phyloP scores from a whole-genome alignment of 2,329 filamentous ascomycete species.

The Graphilbum ipis-grandicollis region DNA sequence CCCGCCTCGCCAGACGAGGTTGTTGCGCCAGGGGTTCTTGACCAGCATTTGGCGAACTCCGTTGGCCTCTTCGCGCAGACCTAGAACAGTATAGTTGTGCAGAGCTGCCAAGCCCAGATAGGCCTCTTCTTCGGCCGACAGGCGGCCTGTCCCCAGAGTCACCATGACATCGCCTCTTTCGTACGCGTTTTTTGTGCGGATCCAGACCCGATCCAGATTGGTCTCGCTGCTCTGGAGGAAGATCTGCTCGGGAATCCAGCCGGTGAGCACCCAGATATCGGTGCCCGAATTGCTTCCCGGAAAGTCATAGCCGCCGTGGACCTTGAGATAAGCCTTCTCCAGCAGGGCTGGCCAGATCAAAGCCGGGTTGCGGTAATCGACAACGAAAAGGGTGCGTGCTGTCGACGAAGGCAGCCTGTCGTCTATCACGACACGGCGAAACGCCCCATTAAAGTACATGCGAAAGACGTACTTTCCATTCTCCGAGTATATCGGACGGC shows the following conservation, averaged over 20 bases:
- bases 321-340: slow-evolving; percentile 92
- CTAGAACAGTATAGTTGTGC: slow-evolving; percentile 85
- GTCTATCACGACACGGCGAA: slow-evolving; percentile 73
- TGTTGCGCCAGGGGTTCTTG: slow-evolving; percentile 93
- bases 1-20: slow-evolving; percentile 48
- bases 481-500: slow-evolving; percentile 44
- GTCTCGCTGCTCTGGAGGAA: slow-evolving; percentile 70
- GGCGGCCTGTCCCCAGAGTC: slow-evolving; percentile 75
- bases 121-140: slow-evolving; percentile 60
- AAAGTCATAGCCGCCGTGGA: slow-evolving; percentile 92
- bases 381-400: slow-evolving; percentile 63
- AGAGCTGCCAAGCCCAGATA: slow-evolving; percentile 70
- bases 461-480: slow-evolving; percentile 83
- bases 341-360: slow-evolving; percentile 82
- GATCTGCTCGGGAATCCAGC: slow-evolving; percentile 93
- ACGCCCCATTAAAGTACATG: slow-evolving; percentile 93
- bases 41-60: slow-evolving; percentile 56
- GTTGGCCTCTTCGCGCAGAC: slow-evolving; percentile 46
- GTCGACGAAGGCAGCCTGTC: slow-evolving; percentile 66
- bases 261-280: slow-evolving; percentile 79
- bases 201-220: slow-evolving; percentile 61
- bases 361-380: slow-evolving; percentile 67
- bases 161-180: slow-evolving; percentile 65
- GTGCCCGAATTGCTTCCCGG: slow-evolving; percentile 94
- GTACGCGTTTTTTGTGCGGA: slow-evolving; percentile 56